A percentile compares a stretch with the other conserved stretches of the same genome.
These are phyloP conservation scores for Phaeodactylum tricornutum DNA, from an alignment of 108 stramenopile genomes.

Conservation along the genomic window DNA sequence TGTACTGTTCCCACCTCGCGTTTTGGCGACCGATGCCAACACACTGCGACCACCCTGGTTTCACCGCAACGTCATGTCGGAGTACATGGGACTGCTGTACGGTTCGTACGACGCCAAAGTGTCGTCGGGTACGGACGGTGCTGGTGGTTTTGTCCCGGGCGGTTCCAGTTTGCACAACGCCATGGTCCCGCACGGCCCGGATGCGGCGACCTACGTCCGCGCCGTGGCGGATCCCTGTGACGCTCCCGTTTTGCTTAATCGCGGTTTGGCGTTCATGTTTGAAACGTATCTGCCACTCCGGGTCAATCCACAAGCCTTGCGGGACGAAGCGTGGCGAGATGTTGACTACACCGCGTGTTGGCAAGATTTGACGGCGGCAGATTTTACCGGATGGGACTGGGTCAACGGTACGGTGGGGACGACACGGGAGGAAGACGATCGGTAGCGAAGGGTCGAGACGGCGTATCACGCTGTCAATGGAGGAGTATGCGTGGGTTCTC, in stretches of 20 bases:
- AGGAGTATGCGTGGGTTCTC: too few relatives aligned
- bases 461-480: too few relatives aligned
- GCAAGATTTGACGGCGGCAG: conserved; percentile 8
- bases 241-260: conserved; percentile 57
- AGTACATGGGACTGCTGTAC: conserved; percentile 91
- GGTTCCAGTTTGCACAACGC: conserved; percentile 76
- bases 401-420: too few relatives aligned
- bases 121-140: conserved; percentile 72
- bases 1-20: conserved; percentile 88
- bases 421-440: too few relatives aligned
- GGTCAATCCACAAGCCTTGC: conserved; percentile 47
- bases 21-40: conserved; percentile 85
- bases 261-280: conserved; percentile 94
- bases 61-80: conserved; percentile 88
- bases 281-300: conserved; percentile 71
- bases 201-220: conserved; percentile 53
- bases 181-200: conserved; percentile 92
- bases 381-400: too few relatives aligned
- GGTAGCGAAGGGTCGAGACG: too few relatives aligned
- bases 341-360: conserved; percentile 17
- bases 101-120: conserved; percentile 78
- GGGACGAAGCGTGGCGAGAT: conserved; percentile 10
- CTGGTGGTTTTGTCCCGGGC: conserved; percentile 73
- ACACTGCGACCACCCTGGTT: conserved; percentile 93
- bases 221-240: conserved; percentile 54